Conservation (phyloP, 129 eudicot species). For the Mikania micrantha region DNA sequence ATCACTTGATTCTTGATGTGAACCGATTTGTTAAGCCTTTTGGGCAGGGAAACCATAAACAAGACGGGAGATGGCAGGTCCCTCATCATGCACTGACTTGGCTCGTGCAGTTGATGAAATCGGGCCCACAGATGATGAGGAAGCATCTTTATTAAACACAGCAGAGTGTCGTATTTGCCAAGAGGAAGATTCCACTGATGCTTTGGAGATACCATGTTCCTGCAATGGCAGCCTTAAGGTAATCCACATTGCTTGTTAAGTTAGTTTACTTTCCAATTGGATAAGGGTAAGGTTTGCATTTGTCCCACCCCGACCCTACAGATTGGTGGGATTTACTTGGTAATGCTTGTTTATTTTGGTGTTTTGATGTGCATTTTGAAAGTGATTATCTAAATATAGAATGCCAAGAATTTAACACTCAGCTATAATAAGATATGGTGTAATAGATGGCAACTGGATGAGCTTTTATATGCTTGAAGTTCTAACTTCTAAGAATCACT, state of each 20-base stretch:
- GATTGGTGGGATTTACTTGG: no score
- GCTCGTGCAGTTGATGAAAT: constrained; percentile 37
- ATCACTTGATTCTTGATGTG: constrained; percentile 45
- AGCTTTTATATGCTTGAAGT: not conserved
- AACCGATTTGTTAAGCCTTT: constrained; percentile 44
- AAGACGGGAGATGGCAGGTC: constrained; percentile 34
- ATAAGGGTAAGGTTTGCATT: no score
- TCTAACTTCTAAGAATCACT: not conserved
- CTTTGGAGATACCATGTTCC: constrained; percentile 77
- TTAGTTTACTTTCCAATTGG: not conserved
- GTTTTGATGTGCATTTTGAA: not conserved
- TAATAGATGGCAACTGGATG: not conserved
- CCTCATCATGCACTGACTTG: constrained; percentile 32
- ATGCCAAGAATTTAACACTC: not conserved
- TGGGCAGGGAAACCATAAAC: constrained; percentile 15
- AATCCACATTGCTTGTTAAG: not conserved
- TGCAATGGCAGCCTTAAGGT: constrained; percentile 98
- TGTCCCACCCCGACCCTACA: no score
- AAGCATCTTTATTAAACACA: constrained; percentile 57
- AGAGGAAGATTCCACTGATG: constrained; percentile 68
- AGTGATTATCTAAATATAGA: not conserved
- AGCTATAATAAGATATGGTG: not conserved
- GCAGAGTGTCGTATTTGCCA: constrained; percentile 98
- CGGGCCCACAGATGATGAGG: constrained; percentile 47
- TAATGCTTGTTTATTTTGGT: not conserved